A percentile compares a stretch with the other conserved stretches of the same genome.
Evolutionary conservation across 352 stramenopile genomes (phyloP).

Genomic region (Aphanomyces astaci): DNA sequence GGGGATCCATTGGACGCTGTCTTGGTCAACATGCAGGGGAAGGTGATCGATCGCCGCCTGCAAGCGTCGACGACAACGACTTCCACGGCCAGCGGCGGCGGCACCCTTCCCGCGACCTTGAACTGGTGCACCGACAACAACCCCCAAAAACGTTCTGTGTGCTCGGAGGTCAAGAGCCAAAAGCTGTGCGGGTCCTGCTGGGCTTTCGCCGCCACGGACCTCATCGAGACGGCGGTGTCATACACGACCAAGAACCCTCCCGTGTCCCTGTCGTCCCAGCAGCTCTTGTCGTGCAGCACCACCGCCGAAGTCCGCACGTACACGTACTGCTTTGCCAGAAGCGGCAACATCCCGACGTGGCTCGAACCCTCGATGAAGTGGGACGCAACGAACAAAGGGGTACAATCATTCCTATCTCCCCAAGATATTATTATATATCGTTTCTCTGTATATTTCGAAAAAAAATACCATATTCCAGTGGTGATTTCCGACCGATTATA

Average conservation of each 20-base stretch:
- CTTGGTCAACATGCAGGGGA: conserved; percentile 41
- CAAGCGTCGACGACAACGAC: conserved; percentile 27
- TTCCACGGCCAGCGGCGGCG: conserved; percentile 24
- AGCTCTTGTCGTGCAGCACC: conserved; percentile 64
- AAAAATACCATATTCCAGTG: too few species aligned
- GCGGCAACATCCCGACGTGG: conserved; percentile 36
- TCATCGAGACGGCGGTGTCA: conserved; percentile 67
- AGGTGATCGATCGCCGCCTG: too few species aligned
- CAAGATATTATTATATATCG: too few species aligned
- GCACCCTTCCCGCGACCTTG: conserved; percentile 29
- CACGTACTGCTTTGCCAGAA: conserved; percentile 52
- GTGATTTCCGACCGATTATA: too few species aligned
- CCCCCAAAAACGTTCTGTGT: conserved; percentile 53
- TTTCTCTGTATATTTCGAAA: too few species aligned
- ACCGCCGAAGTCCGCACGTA: conserved; percentile 59
- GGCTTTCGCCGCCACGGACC: conserved; percentile 65
- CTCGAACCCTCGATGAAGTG: conserved; percentile 56
- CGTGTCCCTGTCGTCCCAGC: conserved; percentile 66
- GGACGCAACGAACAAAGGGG: conserved; percentile 66
- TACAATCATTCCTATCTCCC: too few species aligned
- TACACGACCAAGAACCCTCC: conserved; percentile 39
- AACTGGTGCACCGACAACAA: conserved; percentile 72
- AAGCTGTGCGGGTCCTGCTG: conserved; percentile 76
- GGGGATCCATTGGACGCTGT: too few species aligned
- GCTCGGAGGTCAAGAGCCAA: conserved; percentile 70